Conservation (phyloP, 345 rosid genomes). For the Gossypium australe region DNA sequence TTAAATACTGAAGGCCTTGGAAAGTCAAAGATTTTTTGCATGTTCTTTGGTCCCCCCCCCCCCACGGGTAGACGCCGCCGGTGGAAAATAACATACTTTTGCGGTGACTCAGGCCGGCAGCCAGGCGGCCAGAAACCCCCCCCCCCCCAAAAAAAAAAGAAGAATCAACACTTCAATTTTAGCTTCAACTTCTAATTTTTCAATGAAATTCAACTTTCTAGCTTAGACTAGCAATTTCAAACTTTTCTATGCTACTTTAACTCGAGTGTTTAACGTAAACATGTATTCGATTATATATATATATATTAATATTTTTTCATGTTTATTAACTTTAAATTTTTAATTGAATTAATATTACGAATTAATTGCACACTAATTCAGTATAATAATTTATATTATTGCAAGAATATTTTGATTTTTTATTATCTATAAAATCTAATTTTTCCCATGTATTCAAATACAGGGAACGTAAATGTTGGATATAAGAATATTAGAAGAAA, state of each 20-base stretch:
- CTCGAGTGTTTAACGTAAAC: too few species aligned
- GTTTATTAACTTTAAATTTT: too few species aligned
- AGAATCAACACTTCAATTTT: background rate
- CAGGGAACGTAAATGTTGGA: too few species aligned
- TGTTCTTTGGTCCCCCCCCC: conserved; percentile 5
- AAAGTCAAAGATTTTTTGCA: background rate
- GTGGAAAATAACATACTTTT: background rate
- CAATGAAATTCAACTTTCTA: conserved; percentile 15
- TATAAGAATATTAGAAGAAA: too few species aligned
- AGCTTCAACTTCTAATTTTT: background rate
- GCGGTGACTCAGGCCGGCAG: background rate
- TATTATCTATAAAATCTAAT: too few species aligned
- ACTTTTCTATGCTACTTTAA: background rate
- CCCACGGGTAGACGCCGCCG: background rate
- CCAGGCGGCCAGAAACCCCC: background rate
- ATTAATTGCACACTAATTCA: fast-evolving
- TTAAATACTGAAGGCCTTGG: background rate
- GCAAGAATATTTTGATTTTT: fast-evolving
- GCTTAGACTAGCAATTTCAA: conserved; percentile 21
- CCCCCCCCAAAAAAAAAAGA: too few species aligned
- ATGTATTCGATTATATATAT: too few species aligned
- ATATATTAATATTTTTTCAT: too few species aligned
- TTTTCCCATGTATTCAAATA: too few species aligned
- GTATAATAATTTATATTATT: too few species aligned
- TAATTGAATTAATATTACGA: fast-evolving